Conservation (phyloP, 2,329 filamentous ascomycete genomes). For the Penicillium sp. region DNA sequence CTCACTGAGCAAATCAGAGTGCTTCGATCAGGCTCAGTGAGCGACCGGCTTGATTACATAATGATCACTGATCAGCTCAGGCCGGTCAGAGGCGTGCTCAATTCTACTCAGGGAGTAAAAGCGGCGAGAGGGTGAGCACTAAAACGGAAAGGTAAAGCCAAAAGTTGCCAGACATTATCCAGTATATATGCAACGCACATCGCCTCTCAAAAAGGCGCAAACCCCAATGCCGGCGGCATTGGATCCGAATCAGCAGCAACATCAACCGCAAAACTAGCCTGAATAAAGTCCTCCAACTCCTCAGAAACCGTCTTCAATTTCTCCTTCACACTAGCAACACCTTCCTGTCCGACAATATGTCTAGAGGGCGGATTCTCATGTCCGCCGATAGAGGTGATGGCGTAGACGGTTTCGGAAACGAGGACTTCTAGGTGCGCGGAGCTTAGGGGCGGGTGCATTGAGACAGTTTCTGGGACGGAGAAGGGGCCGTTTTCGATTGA, state of each 20-base stretch:
- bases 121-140: too few relatives aligned
- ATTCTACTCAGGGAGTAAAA: too few relatives aligned
- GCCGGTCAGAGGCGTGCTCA: conserved; percentile 3
- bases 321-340: conserved; percentile 85
- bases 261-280: conserved; percentile 84
- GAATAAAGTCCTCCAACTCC: conserved; percentile 94
- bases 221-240: conserved; percentile 3
- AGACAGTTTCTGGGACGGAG: conserved; percentile 56
- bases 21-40: not conserved
- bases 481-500: conserved; percentile 41
- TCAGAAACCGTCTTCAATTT: conserved; percentile 96
- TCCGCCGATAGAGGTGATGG: conserved; percentile 86
- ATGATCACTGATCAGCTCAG: not conserved
- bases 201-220: too few relatives aligned
- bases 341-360: conserved; percentile 92
- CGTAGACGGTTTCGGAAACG: conserved; percentile 87
- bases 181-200: too few relatives aligned
- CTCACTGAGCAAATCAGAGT: not conserved
- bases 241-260: conserved; percentile 40
- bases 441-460: conserved; percentile 75
- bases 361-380: conserved; percentile 94
- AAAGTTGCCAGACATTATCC: too few relatives aligned
- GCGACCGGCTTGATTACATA: not conserved
- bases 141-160: too few relatives aligned
- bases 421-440: conserved; percentile 70